phyloP scores from a whole-genome alignment of 768 basidiomycete genomes.

The Mycena vitilis region DNA sequence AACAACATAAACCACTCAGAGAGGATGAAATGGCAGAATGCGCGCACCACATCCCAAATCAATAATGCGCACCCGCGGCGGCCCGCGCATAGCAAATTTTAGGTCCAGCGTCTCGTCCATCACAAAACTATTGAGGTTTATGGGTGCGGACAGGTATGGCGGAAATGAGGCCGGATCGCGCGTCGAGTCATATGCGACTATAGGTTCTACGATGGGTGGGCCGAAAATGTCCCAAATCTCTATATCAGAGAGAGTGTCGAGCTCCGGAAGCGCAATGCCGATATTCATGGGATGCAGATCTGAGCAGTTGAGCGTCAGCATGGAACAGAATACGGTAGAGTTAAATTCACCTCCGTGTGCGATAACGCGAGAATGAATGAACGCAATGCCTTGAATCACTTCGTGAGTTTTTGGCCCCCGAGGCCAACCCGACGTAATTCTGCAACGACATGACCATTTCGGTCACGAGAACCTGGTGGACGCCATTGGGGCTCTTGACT shows the following conservation, averaged over 20 bases:
- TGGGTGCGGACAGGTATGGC: not conserved
- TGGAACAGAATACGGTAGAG: not conserved
- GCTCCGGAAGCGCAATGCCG: constrained; percentile 7
- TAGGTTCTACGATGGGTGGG: not conserved
- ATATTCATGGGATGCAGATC: constrained; percentile 14
- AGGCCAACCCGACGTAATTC: not conserved
- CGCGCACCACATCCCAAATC: constrained; percentile 15
- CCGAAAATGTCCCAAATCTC: not conserved
- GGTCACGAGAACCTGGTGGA: constrained; percentile 10
- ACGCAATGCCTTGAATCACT: constrained; percentile 5
- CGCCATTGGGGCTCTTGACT: constrained; percentile 3
- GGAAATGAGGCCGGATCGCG: constrained; percentile 9
- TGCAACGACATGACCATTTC: constrained; percentile 5
- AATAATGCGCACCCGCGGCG: not conserved
- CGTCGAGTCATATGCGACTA: not conserved
- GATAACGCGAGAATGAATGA: constrained; percentile 5
- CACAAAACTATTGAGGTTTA: not conserved
- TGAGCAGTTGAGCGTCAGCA: not conserved
- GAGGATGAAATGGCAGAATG: not conserved
- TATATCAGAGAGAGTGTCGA: not conserved
- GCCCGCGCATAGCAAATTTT: not conserved
- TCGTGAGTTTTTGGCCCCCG: no score
- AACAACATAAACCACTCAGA: not conserved
- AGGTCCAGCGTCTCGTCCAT: not conserved
- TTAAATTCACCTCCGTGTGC: not conserved